Base-by-base conservation (phyloP, 495 filamentous ascomycete species). In the Daldinia caldariorum region DNA sequence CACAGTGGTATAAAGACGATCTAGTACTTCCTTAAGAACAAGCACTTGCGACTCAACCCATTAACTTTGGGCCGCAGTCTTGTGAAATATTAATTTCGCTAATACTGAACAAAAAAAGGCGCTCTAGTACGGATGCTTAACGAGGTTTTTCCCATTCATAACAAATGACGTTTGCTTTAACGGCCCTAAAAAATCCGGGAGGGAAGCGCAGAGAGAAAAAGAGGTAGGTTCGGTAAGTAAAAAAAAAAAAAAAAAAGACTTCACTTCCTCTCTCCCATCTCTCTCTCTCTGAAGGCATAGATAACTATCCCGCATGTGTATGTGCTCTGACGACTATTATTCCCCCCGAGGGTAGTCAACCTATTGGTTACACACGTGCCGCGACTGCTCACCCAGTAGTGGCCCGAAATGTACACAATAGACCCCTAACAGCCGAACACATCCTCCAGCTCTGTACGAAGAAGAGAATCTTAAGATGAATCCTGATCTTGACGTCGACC, bases 311-410 rank as follows among this genome's bases (percentile, higher is more conserved):
- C 18, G n/a, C 14, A 26, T 26, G 26, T 26, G 3, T 32, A 37
- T 13, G 56, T 53, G 45, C n/a, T 38, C 20, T 37, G 63, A 51
- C 35, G 54, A 49, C 20, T 49, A 7, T 22, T 38, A 26, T 26
- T 26, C 26, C 26, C 26, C 26, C 38, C 38, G n/a, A 49, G 50
- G 47, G 26, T 38, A 10, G 49, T 58, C 37, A 35, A 53, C 45
- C 45, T 59, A 56, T 39, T 61, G 35, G 56, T 60, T 68, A 68
- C 61, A 61, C 62, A 31, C 56, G 50, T 20, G 18, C 56, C 61
- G 61, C 59, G 55, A 26, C 49, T 72, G 70, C 70, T 72, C 70
- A 68, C 70, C 70, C 65, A 69, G 41, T 65, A 59, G 61, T 57
- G 65, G 39, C 32, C 51, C 61, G 58, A 61, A 63, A 39, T 34